phyloP scores from a whole-genome alignment of 2,329 filamentous ascomycete species.

The Aspergillus unguis region DNA sequence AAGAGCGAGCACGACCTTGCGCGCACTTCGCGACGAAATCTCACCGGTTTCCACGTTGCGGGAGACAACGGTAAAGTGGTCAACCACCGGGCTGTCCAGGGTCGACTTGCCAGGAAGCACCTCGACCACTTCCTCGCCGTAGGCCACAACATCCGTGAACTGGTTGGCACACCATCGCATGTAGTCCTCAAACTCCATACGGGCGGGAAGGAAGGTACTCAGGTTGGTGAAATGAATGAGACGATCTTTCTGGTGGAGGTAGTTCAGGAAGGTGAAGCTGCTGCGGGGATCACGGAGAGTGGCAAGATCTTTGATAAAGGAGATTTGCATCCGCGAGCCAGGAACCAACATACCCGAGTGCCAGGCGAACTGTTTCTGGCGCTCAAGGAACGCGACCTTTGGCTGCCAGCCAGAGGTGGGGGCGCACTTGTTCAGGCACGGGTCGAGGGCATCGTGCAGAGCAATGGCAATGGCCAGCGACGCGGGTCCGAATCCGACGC shows the following conservation, averaged over 20 bases:
- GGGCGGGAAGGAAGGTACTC: constrained; percentile 78
- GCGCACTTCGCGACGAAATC: constrained; percentile 39
- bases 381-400: constrained; percentile 83
- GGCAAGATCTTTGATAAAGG: constrained; percentile 93
- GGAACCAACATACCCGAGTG: constrained; percentile 93
- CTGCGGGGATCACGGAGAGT: constrained; percentile 83
- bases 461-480: constrained; percentile 86
- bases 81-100: constrained; percentile 50
- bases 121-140: constrained; percentile 72
- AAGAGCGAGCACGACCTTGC: constrained; percentile 61
- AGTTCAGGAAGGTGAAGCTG: constrained; percentile 94
- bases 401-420: constrained; percentile 47
- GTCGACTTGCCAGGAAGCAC: constrained; percentile 60
- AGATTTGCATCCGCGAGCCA: constrained; percentile 95
- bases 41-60: constrained; percentile 54
- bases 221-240: constrained; percentile 89
- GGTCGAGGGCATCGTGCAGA: constrained; percentile 71
- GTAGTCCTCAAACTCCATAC: constrained; percentile 92
- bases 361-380: constrained; percentile 81
- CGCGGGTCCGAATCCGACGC: constrained; percentile 89
- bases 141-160: constrained; percentile 71
- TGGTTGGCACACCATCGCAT: constrained; percentile 84
- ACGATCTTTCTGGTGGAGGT: constrained; percentile 76
- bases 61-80: constrained; percentile 66
- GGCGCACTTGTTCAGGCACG: constrained; percentile 40